These are phyloP conservation scores for Saturnispora diversa DNA, from an alignment of 805 yeast genomes.

Conservation along the genomic window DNA sequence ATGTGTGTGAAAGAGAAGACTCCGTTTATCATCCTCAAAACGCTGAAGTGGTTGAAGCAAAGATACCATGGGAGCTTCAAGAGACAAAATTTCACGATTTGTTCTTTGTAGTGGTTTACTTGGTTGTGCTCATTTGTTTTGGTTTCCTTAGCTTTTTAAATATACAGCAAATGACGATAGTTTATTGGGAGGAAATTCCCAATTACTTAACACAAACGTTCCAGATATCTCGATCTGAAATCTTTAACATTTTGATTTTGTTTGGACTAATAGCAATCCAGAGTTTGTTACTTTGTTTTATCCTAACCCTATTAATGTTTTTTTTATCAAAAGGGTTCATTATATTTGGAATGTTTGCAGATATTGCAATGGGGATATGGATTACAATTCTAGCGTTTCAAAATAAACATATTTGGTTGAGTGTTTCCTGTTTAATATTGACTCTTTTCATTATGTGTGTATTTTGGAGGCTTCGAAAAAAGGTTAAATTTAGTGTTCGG, in stretches of 20 bases:
- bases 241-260: conserved; percentile 36
- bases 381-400: background rate
- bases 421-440: conserved; percentile 25
- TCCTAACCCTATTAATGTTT: background rate
- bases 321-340: conserved; percentile 3
- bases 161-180: conserved; percentile 30
- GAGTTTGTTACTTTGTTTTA: conserved; percentile 1
- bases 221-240: too few species aligned
- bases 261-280: conserved; percentile 2
- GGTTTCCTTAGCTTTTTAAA: conserved; percentile 58
- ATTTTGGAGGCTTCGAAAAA: conserved; percentile 18
- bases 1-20: too few species aligned
- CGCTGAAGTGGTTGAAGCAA: background rate
- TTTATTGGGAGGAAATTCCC: too few species aligned
- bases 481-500: conserved; percentile 24
- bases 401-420: background rate
- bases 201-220: too few species aligned
- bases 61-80: conserved; percentile 29
- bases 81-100: conserved; percentile 61
- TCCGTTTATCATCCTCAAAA: too few species aligned
- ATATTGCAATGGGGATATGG: background rate
- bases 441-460: conserved; percentile 17
- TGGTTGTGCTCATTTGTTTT: conserved; percentile 48
- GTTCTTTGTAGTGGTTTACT: conserved; percentile 51
- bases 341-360: conserved; percentile 5